Evolutionary conservation across 1,284 basidiomycete genomes (phyloP).

Genomic region (Waitea zeae): DNA sequence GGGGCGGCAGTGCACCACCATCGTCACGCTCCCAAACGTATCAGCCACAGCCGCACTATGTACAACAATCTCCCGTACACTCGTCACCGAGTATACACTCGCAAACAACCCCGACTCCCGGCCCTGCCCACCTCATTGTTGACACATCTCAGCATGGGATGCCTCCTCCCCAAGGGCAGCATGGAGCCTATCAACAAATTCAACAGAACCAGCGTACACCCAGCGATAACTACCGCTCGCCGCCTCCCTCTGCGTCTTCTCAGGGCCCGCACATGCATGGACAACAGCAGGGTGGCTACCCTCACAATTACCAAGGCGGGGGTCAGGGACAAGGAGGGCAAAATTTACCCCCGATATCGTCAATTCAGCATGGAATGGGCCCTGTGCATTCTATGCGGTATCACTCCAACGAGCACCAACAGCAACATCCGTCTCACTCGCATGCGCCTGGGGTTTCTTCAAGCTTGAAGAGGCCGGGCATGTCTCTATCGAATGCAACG

Average conservation of each 20-base stretch:
- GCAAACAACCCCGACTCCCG: slow-evolving; percentile 34
- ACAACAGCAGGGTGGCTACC: too few species aligned
- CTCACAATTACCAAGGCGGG: too few species aligned
- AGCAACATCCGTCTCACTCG: slow-evolving; percentile 17
- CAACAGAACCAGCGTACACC: too few species aligned
- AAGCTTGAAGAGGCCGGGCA: slow-evolving; percentile 39
- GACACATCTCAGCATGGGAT: slow-evolving; percentile 15
- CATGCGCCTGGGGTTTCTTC: slow-evolving; percentile 15
- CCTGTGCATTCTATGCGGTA: too few species aligned
- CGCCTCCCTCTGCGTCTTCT: neutral
- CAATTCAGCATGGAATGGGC: too few species aligned
- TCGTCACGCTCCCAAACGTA: slow-evolving; percentile 41
- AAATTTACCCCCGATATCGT: too few species aligned
- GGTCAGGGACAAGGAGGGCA: too few species aligned
- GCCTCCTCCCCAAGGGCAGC: slow-evolving; percentile 1
- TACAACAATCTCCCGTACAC: slow-evolving; percentile 15
- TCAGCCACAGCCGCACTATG: slow-evolving; percentile 29
- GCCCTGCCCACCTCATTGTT: slow-evolving; percentile 19
- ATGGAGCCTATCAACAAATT: too few species aligned
- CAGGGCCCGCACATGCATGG: neutral
- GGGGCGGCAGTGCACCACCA: slow-evolving; percentile 27
- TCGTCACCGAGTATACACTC: slow-evolving; percentile 42
- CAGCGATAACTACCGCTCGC: too few species aligned
- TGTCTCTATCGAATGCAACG: slow-evolving; percentile 42
- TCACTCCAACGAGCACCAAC: slow-evolving; percentile 20